Evolutionary conservation across 1,284 basidiomycete species (phyloP).

Genomic region (Papiliotrema nemorosa): DNA sequence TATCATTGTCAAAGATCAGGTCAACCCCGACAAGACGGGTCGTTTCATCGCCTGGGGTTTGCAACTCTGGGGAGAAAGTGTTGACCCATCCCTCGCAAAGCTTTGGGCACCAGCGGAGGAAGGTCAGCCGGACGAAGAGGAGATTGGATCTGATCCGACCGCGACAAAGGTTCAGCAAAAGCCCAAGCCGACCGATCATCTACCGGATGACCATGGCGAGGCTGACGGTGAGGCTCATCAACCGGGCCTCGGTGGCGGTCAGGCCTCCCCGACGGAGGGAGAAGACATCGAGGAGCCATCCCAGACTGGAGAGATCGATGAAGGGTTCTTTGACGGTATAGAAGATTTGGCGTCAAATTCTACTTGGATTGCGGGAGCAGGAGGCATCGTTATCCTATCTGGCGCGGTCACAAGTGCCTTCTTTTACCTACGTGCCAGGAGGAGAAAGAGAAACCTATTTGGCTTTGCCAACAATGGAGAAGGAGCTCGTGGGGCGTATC

Average conservation of each 20-base stretch:
- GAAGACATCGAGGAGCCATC: slow-evolving; percentile 13
- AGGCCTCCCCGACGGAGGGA: slow-evolving; percentile 4
- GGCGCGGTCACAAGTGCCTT: slow-evolving; percentile 61
- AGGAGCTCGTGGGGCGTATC: slow-evolving; percentile 59
- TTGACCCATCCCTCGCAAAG: slow-evolving; percentile 66
- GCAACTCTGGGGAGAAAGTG: slow-evolving; percentile 86
- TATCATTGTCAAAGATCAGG: slow-evolving; percentile 76
- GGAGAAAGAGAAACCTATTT: slow-evolving; percentile 51
- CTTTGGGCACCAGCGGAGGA: slow-evolving; percentile 55
- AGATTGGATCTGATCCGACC: slow-evolving; percentile 50
- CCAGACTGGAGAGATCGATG: slow-evolving; percentile 53
- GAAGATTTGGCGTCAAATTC: slow-evolving; percentile 69
- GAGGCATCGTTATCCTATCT: slow-evolving; percentile 64
- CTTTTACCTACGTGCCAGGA: slow-evolving; percentile 58
- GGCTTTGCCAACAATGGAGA: slow-evolving; percentile 31
- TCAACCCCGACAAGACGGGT: slow-evolving; percentile 62
- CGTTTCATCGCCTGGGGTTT: slow-evolving; percentile 88
- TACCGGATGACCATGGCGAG: slow-evolving; percentile 78
- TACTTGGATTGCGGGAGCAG: slow-evolving; percentile 79
- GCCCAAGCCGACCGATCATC: slow-evolving; percentile 79
- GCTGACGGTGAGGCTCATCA: slow-evolving; percentile 43
- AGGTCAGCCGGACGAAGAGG: slow-evolving; percentile 47
- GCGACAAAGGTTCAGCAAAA: slow-evolving; percentile 54
- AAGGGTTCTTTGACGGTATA: slow-evolving; percentile 82
- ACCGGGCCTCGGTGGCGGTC: slow-evolving; percentile 26